phyloP scores from a whole-genome alignment of 129 eudicot species.

The Saposhnikovia divaricata region DNA sequence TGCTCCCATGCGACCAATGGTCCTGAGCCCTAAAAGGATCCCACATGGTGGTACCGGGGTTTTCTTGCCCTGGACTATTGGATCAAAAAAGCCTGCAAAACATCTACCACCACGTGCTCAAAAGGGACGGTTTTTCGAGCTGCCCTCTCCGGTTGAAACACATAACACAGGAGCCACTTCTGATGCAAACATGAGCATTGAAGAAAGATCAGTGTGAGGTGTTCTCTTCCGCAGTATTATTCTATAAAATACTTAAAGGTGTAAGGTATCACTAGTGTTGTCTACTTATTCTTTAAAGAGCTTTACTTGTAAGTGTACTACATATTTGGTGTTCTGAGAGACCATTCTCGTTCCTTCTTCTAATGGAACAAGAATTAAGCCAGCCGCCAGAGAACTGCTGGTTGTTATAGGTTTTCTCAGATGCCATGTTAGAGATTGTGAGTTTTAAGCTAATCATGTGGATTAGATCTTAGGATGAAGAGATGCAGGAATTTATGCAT shows the following conservation, averaged over 20 bases:
- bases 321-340: constrained; percentile 32
- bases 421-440: constrained; percentile 32
- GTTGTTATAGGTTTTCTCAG: constrained; percentile 25
- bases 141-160: constrained; percentile 39
- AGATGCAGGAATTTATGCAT: constrained; percentile 19
- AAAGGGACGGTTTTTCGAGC: constrained; percentile 62
- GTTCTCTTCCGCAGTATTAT: constrained; percentile 7
- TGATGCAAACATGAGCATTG: constrained; percentile 38
- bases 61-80: constrained; percentile 82
- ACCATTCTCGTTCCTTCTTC: constrained; percentile 12
- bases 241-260: background rate
- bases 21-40: constrained; percentile 48
- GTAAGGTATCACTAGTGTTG: constrained; percentile 9
- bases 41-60: constrained; percentile 90
- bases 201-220: constrained; percentile 18
- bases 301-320: constrained; percentile 27
- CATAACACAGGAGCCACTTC: constrained; percentile 37
- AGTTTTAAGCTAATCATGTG: constrained; percentile 37
- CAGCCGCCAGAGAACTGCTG: constrained; percentile 21
- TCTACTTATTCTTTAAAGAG: constrained; percentile 19
- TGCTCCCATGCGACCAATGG: constrained; percentile 65
- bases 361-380: constrained; percentile 26
- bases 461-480: constrained; percentile 15
- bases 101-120: constrained; percentile 94
- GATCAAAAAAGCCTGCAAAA: constrained; percentile 51